These are phyloP conservation scores for Sugiyamaella neomexicana DNA, from an alignment of 1,139 yeast species.

Conservation along the genomic window DNA sequence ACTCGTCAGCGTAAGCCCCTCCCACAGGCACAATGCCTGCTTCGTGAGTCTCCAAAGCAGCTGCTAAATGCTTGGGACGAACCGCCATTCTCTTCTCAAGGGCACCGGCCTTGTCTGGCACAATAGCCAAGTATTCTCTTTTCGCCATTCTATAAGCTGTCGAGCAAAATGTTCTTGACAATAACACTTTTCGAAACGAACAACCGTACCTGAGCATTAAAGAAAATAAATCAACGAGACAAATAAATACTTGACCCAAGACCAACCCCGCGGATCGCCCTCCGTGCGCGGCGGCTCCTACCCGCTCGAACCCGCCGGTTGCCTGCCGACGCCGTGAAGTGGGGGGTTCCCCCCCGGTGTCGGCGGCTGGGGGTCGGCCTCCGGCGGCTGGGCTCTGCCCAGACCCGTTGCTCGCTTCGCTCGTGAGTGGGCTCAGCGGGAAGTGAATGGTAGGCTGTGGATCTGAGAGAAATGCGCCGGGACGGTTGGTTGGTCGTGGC, in stretches of 20 bases:
- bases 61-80: slow-evolving; percentile 60
- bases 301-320: neutral
- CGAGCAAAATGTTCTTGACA: neutral
- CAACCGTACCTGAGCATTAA: no score
- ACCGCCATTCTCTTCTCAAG: slow-evolving; percentile 51
- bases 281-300: neutral
- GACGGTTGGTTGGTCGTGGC: no score
- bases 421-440: neutral
- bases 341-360: neutral
- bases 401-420: no score
- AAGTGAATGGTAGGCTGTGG: neutral
- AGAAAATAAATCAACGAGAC: no score
- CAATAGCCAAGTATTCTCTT: slow-evolving; percentile 47
- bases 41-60: slow-evolving; percentile 52
- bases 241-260: no score
- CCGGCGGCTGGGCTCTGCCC: neutral
- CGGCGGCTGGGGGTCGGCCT: neutral
- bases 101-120: slow-evolving; percentile 66
- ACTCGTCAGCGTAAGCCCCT: slow-evolving; percentile 40
- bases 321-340: neutral
- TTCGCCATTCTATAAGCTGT: slow-evolving; percentile 9
- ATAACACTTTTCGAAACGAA: no score
- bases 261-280: no score
- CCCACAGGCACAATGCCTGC: slow-evolving; percentile 61
- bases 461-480: no score